These are phyloP conservation scores for Hymenoscyphus salicellus DNA, from an alignment of 2,329 filamentous ascomycete genomes.

Conservation along the genomic window DNA sequence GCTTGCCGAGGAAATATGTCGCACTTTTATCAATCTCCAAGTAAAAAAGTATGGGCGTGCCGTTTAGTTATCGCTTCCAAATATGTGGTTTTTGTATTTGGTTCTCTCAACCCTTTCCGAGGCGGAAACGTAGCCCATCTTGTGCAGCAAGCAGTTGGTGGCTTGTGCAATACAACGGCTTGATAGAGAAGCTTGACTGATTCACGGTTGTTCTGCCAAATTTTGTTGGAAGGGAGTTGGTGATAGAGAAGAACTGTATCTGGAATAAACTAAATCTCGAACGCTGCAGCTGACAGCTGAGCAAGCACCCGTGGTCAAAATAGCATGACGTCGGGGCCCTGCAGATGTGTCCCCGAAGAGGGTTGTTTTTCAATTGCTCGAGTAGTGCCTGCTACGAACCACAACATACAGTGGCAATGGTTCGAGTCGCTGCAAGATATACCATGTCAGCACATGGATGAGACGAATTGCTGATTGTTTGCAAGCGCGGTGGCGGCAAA, in stretches of 20 bases:
- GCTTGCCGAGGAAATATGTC: neutral
- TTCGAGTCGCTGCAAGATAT: slow-evolving; percentile 3
- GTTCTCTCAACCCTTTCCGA: neutral
- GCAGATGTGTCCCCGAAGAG: slow-evolving; percentile 18
- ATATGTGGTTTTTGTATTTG: neutral
- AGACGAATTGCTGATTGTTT: neutral
- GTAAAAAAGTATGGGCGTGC: neutral
- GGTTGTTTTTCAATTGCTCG: slow-evolving; percentile 7
- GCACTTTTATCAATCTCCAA: neutral
- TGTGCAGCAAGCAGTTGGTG: neutral
- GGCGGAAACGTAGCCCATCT: neutral
- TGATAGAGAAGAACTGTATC: slow-evolving; percentile 4
- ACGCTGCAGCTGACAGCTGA: slow-evolving; percentile 29
- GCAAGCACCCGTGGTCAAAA: slow-evolving; percentile 26
- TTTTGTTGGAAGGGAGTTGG: neutral
- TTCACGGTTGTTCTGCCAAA: neutral
- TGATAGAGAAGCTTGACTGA: neutral
- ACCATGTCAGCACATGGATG: neutral
- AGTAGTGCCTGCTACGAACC: neutral
- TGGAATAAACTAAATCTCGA: slow-evolving; percentile 11
- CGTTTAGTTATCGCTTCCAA: neutral
- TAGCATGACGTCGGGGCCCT: slow-evolving; percentile 32
- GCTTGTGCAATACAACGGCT: neutral
- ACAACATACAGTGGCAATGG: neutral
- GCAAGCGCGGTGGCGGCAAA: neutral